Percentiles rank a stretch among this genome's conserved stretches.
phyloP scores from a whole-genome alignment of 192 early-diverging fungal genomes.

The Glomus cerebriforme region DNA sequence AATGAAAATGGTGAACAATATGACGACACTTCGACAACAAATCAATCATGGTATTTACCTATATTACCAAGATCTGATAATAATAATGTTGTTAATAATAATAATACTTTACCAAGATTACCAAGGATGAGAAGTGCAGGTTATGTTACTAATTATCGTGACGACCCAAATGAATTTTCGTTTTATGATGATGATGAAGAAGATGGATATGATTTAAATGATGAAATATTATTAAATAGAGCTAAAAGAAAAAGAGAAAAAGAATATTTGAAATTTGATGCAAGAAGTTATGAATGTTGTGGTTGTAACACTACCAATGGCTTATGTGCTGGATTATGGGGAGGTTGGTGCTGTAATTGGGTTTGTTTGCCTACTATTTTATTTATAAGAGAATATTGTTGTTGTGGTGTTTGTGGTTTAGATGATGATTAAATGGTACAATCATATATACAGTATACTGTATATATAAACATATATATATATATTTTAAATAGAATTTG shows the following conservation, averaged over 20 bases:
- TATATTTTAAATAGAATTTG: too few species aligned
- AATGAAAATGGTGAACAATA: not conserved
- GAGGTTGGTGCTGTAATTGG: not conserved
- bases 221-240: slow-evolving; percentile 4
- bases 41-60: not conserved
- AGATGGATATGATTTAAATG: not conserved
- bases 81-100: too few species aligned
- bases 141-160: not conserved
- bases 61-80: not conserved
- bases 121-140: not conserved
- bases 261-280: slow-evolving; percentile 9
- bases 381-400: not conserved
- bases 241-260: slow-evolving; percentile 5
- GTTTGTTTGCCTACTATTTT: not conserved
- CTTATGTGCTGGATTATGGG: not conserved
- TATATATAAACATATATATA: too few species aligned
- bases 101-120: not conserved
- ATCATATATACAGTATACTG: too few species aligned
- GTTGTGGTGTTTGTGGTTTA: slow-evolving; percentile 3
- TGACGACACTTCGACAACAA: not conserved
- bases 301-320: not conserved
- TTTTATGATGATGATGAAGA: not conserved
- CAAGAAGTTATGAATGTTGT: not conserved
- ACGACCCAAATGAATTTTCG: not conserved
- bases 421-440: slow-evolving; percentile 10